These are phyloP conservation scores for Miscanthus lutarioriparius DNA, from an alignment of 176 grass and related monocot genomes.

Conservation along the genomic window DNA sequence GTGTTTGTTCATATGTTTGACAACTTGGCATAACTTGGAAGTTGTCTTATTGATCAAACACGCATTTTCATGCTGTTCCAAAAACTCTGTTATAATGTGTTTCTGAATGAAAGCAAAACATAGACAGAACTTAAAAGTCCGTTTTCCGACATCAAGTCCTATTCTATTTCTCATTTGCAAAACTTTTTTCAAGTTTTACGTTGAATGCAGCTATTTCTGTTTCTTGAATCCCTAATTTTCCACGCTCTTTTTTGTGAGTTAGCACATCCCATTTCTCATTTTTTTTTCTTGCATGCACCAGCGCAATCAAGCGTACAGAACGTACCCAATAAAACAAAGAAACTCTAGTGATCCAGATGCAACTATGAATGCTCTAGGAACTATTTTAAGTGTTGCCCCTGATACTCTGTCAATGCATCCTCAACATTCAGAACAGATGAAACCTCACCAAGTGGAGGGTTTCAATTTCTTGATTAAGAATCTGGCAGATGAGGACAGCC, in stretches of 20 bases:
- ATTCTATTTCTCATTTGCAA: background rate
- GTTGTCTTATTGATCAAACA: background rate
- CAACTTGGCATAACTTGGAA: background rate
- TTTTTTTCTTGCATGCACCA: slow-evolving; percentile 29
- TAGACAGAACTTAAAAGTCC: background rate
- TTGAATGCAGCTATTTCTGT: background rate
- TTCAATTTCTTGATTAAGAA: slow-evolving; percentile 85
- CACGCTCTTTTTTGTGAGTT: background rate
- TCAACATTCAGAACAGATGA: slow-evolving; percentile 69
- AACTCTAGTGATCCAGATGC: slow-evolving; percentile 33
- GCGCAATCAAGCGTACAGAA: slow-evolving; percentile 48
- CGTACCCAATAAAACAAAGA: slow-evolving; percentile 25
- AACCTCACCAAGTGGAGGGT: slow-evolving; percentile 80
- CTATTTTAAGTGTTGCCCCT: slow-evolving; percentile 29
- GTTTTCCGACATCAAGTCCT: background rate
- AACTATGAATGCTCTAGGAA: slow-evolving; percentile 24
- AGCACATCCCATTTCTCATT: slow-evolving; percentile 22
- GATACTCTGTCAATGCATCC: slow-evolving; percentile 51
- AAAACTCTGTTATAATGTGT: background rate
- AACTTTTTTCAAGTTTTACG: background rate
- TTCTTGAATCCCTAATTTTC: background rate
- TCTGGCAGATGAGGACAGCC: slow-evolving; percentile 68
- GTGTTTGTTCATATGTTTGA: slow-evolving; percentile 1
- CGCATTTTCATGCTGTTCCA: background rate
- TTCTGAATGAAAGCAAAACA: background rate